A percentile compares a stretch with the other conserved stretches of the same genome.
phyloP scores from a whole-genome alignment of 2,329 filamentous ascomycete genomes.

The Botryotinia convoluta region DNA sequence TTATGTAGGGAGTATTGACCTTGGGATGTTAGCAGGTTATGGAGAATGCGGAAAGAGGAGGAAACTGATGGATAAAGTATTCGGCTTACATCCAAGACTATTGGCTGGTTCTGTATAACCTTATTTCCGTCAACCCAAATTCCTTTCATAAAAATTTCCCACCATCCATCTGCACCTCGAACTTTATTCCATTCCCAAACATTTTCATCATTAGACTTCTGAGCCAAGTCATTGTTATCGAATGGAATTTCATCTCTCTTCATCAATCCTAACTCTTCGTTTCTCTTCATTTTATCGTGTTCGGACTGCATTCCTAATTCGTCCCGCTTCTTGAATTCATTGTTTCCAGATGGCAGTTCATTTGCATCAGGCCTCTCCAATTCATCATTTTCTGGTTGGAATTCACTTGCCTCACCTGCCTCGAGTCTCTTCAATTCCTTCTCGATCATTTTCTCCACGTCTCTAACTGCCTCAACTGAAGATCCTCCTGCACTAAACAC shows the following conservation, averaged over 20 bases:
- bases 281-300: constrained; percentile 13
- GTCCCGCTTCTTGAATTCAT: not conserved
- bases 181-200: constrained; percentile 31
- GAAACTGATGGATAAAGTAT: not conserved
- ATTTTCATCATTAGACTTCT: not conserved
- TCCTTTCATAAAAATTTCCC: constrained; percentile 30
- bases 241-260: constrained; percentile 16
- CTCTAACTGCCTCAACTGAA: constrained; percentile 17
- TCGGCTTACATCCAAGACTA: constrained; percentile 27
- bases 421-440: constrained; percentile 5
- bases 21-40: constrained; percentile 13
- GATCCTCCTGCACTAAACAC: constrained; percentile 30
- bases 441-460: constrained; percentile 17
- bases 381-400: not conserved
- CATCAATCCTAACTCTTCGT: constrained; percentile 8
- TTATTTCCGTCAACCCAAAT: constrained; percentile 28
- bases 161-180: constrained; percentile 30
- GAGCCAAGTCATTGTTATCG: not conserved
- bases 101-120: constrained; percentile 25
- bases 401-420: not conserved
- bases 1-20: constrained; percentile 31
- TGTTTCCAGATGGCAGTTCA: not conserved
- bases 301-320: not conserved
- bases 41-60: not conserved
- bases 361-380: not conserved